These are phyloP conservation scores for Galeopsis tetrahit DNA, from an alignment of 257 asterid species.

Conservation along the genomic window DNA sequence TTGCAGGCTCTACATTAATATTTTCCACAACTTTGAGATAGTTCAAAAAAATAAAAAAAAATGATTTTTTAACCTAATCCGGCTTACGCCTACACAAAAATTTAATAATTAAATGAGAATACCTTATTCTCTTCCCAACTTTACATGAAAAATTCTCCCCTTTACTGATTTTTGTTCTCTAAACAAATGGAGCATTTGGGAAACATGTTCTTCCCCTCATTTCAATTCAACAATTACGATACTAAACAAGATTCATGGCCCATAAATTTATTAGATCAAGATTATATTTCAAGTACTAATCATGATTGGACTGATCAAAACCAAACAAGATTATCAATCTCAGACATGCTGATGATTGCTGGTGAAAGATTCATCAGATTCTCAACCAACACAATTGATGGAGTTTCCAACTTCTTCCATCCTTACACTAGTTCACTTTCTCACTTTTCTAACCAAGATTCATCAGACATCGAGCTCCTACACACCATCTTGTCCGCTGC, in stretches of 20 bases:
- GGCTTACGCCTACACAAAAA: no score
- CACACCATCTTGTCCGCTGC: constrained; percentile 58
- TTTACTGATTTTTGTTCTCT: no score
- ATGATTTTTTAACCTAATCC: no score
- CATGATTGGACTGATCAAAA: not conserved
- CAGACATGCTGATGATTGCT: constrained; percentile 56
- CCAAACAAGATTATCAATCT: constrained; percentile 39
- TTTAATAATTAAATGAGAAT: no score
- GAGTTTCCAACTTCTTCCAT: constrained; percentile 54
- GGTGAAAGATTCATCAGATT: constrained; percentile 66
- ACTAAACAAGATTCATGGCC: constrained; percentile 23
- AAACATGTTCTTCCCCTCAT: constrained; percentile 25
- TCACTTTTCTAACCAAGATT: constrained; percentile 49
- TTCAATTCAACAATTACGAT: constrained; percentile 27
- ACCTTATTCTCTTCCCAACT: not conserved
- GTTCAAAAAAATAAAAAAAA: no score
- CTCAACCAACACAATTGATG: constrained; percentile 53
- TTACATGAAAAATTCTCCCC: not conserved
- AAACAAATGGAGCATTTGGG: not conserved
- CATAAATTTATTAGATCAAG: no score
- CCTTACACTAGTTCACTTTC: constrained; percentile 56
- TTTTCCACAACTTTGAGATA: no score
- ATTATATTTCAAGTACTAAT: not conserved
- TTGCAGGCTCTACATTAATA: constrained; percentile 17
- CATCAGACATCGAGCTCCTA: constrained; percentile 59